Conservation (phyloP, 164 flowering plant genomes). For the Vitis rotundifolia region DNA sequence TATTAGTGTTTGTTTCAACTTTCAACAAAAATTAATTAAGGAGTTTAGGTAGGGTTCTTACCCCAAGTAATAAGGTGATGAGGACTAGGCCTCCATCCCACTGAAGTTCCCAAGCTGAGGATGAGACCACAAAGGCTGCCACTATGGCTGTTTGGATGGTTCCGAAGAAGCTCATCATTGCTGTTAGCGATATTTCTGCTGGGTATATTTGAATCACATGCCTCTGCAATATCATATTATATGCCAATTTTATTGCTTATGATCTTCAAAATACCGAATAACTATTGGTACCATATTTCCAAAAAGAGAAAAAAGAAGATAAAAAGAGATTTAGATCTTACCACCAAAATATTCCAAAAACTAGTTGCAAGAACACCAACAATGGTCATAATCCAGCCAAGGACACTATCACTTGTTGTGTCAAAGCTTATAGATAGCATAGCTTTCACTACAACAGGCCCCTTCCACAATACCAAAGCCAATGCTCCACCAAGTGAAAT, state of each 20-base stretch:
- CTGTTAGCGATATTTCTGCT: slow-evolving; percentile 14
- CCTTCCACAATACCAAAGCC: slow-evolving; percentile 21
- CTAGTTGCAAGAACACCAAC: slow-evolving; percentile 7
- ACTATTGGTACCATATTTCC: no score
- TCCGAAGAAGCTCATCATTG: slow-evolving; percentile 22
- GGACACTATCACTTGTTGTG: no score
- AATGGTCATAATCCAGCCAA: slow-evolving; percentile 2
- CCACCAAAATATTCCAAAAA: slow-evolving; percentile 22
- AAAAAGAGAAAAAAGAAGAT: no score
- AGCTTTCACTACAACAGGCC: slow-evolving; percentile 7
- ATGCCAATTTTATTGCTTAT: no score
- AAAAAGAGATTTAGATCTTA: neutral
- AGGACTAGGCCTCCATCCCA: slow-evolving; percentile 16
- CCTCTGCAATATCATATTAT: neutral
- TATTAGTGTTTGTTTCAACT: no score
- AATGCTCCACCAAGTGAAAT: slow-evolving; percentile 17
- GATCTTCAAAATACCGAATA: no score
- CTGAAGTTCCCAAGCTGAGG: slow-evolving; percentile 14
- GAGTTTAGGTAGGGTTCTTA: no score
- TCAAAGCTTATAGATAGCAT: no score
- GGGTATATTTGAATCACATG: slow-evolving; percentile 10
- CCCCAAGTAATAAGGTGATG: neutral
- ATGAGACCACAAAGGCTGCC: slow-evolving; percentile 8
- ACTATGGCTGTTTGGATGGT: slow-evolving; percentile 20
- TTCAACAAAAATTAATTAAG: no score